A percentile compares a stretch with the other conserved stretches of the same genome.
phyloP scores from a whole-genome alignment of 2,329 filamentous ascomycete species.

The Colletotrichum acutatum region DNA sequence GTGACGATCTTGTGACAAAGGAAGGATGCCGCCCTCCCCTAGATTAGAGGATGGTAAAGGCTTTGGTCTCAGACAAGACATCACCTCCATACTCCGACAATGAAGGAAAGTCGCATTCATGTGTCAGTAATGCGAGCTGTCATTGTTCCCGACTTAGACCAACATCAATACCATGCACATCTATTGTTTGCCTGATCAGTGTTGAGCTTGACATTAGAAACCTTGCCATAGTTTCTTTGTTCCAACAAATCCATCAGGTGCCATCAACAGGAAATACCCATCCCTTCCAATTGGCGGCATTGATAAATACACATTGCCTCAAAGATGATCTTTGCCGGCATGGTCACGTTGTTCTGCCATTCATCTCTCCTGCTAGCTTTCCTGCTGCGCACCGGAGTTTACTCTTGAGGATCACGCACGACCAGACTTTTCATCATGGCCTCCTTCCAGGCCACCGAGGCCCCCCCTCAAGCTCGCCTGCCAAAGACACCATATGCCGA shows the following conservation, averaged over 20 bases:
- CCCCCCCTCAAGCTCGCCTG: neutral
- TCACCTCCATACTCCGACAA: neutral
- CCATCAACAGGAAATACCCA: neutral
- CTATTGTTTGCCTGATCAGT: neutral
- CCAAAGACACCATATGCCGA: constrained; percentile 30
- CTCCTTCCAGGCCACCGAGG: too few species aligned
- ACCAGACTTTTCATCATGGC: neutral
- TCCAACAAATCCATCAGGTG: neutral
- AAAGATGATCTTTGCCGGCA: neutral
- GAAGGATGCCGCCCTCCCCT: neutral
- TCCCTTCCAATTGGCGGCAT: neutral
- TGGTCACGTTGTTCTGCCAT: neutral
- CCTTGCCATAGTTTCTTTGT: neutral
- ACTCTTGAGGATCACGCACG: neutral
- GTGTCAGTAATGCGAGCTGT: neutral
- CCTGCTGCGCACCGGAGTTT: neutral
- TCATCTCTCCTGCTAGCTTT: neutral
- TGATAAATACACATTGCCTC: neutral
- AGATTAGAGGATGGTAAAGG: neutral
- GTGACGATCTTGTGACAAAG: neutral
- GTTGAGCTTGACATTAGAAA: neutral
- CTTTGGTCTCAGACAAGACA: neutral
- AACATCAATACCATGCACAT: neutral
- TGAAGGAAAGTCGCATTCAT: neutral
- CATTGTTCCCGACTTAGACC: constrained; percentile 1